Evolutionary conservation across 2,329 filamentous ascomycete genomes (phyloP), one percentile per base, ranked within the genome.

Genomic region (Nothopassalora personata): DNA sequence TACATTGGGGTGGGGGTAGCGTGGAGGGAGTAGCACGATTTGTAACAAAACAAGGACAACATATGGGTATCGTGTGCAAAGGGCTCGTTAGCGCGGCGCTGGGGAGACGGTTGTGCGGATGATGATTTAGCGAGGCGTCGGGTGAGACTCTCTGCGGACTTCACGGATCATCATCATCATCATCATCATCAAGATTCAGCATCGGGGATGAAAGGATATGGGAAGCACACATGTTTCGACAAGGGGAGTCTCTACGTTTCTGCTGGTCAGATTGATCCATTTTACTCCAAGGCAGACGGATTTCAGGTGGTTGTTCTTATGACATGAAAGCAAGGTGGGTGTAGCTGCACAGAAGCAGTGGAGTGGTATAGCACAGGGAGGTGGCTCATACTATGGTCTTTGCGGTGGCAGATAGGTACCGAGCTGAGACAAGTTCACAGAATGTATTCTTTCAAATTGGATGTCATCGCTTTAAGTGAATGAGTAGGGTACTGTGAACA

Each of bases 41-140:
- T 64, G 64, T 66, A 64, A 54, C 54, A 63, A 65, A 51, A 59
- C 58, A 60, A 60, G 57, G 59, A 59, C 56, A 61, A 66, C 64
- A 66, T 66, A 66, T 65, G 64, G 64, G 64, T 61, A 65, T 65
- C 57, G 64, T 63, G 54, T 66, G 64, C 64, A 57, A 62, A 60
- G 51, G 61, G 52, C 54, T 57, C 56, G 59, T 66, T 63, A 65
- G 62, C 62, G 63, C 60, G 64, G 62, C 63, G 64, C 61, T 62
- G 64, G 60, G 50, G 30, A 60, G 59, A 61, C 56, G 62, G 60
- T 18, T 59, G 59, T 47, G 23, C 23, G 49, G 63, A 53, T 65
- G 62, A 64, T 59, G 62, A 57, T 59, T 66, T 66, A 66, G 64
- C 64, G 64, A 66, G 62, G 64, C 60, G 60, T 62, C 60, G 60